Evolutionary conservation across 1,284 basidiomycete species (phyloP).

Genomic region (Irpex rosettiformis): DNA sequence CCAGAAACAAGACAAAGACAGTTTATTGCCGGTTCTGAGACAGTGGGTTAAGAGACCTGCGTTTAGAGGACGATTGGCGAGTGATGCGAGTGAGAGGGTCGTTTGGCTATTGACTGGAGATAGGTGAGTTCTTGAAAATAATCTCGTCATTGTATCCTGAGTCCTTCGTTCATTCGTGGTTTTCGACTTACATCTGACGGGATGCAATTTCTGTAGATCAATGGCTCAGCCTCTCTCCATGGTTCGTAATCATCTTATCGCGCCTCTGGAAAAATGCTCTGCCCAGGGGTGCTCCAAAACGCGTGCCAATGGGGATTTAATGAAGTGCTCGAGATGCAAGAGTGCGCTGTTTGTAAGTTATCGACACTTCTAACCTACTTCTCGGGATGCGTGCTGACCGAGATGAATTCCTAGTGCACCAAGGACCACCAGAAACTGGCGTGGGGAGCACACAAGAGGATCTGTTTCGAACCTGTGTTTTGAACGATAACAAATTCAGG

Average conservation of each 20-base stretch:
- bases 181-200: not conserved
- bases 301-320: not conserved
- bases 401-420: not conserved
- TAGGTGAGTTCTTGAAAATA: not conserved
- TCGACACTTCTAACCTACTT: not conserved
- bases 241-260: not conserved
- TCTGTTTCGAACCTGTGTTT: not conserved
- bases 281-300: not conserved
- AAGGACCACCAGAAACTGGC: slow-evolving; percentile 1
- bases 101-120: slow-evolving; percentile 1
- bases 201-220: not conserved
- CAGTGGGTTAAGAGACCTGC: not conserved
- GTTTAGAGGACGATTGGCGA: not conserved
- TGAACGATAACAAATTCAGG: not conserved
- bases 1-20: not conserved
- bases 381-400: not conserved
- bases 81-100: slow-evolving; percentile 1
- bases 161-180: not conserved
- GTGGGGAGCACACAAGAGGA: not conserved
- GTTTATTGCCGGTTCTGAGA: not conserved
- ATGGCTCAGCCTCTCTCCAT: not conserved
- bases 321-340: slow-evolving; percentile 9
- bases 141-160: no score
- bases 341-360: not conserved
- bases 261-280: not conserved